These are phyloP conservation scores for Bryoerythrophyllum caledonicum DNA, from an alignment of 225 moss, liverwort and hornwort genomes.

Conservation along the genomic window DNA sequence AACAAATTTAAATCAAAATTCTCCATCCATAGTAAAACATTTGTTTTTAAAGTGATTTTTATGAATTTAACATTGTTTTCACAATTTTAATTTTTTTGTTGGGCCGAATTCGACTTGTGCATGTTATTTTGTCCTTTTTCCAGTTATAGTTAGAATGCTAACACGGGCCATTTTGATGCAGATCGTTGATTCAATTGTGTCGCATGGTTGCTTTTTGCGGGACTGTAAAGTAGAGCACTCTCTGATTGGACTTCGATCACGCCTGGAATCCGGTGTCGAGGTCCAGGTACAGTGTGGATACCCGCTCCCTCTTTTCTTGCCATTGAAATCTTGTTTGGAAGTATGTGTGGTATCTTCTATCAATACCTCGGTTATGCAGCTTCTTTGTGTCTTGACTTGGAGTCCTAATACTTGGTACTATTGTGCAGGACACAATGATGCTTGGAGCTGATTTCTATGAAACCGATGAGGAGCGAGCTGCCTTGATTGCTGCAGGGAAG, in stretches of 20 bases:
- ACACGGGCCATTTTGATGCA: constrained; percentile 13
- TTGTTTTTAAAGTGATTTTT: too few relatives aligned
- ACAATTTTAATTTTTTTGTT: too few relatives aligned
- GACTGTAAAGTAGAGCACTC: constrained; percentile 56
- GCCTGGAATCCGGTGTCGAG: constrained; percentile 55
- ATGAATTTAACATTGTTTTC: too few relatives aligned
- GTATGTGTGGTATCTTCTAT: background rate
- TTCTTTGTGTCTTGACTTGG: too few relatives aligned
- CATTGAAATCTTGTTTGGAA: background rate
- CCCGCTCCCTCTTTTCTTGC: background rate
- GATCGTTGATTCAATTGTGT: constrained; percentile 52
- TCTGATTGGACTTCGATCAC: constrained; percentile 64
- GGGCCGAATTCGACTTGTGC: too few relatives aligned
- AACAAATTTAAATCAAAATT: too few relatives aligned
- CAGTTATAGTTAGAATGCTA: background rate
- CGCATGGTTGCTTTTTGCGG: constrained; percentile 66
- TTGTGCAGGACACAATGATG: constrained; percentile 57
- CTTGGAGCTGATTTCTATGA: constrained; percentile 67
- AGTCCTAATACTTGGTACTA: background rate
- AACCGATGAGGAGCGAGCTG: constrained; percentile 57
- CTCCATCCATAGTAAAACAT: too few relatives aligned
- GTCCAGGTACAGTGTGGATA: constrained; percentile 33
- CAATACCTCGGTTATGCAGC: too few relatives aligned
- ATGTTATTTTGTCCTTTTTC: too few relatives aligned
- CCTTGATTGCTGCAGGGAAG: constrained; percentile 48